These are phyloP conservation scores for Talaromyces atroroseus DNA, from an alignment of 2,329 filamentous ascomycete species.

Conservation along the genomic window DNA sequence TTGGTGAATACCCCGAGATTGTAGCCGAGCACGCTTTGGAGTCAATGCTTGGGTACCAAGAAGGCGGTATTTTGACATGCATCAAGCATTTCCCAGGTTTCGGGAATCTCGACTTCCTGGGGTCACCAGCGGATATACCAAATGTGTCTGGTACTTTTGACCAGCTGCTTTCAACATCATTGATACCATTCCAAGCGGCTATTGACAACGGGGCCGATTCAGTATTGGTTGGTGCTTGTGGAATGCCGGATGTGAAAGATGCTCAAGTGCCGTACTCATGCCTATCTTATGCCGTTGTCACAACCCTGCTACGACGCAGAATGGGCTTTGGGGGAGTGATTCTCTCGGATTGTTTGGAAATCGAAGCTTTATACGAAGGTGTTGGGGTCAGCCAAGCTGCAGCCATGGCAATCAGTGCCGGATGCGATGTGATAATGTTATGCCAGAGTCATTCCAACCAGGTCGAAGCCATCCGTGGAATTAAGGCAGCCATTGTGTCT, in stretches of 20 bases:
- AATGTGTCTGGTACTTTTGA: slow-evolving; percentile 12
- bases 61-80: slow-evolving; percentile 9
- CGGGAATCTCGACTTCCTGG: slow-evolving; percentile 12
- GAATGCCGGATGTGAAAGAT: slow-evolving; percentile 12
- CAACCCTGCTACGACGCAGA: slow-evolving; percentile 8
- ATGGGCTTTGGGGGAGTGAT: slow-evolving; percentile 12
- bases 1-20: slow-evolving; percentile 11
- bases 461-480: slow-evolving; percentile 11
- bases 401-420: slow-evolving; percentile 12
- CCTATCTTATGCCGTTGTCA: slow-evolving; percentile 10
- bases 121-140: slow-evolving; percentile 12
- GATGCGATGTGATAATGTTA: slow-evolving; percentile 12
- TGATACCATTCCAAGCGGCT: slow-evolving; percentile 11
- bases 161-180: slow-evolving; percentile 9
- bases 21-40: slow-evolving; percentile 12
- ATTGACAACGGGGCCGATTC: slow-evolving; percentile 10
- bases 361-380: slow-evolving; percentile 12
- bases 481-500: slow-evolving; percentile 9
- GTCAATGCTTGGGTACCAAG: slow-evolving; percentile 11
- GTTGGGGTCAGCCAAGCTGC: slow-evolving; percentile 13
- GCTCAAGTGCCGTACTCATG: slow-evolving; percentile 10
- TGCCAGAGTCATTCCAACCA: slow-evolving; percentile 13
- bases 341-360: slow-evolving; percentile 11
- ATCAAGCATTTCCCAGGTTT: slow-evolving; percentile 12
- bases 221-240: slow-evolving; percentile 10